These are phyloP conservation scores for Fusarium subglutinans DNA, from an alignment of 2,329 filamentous ascomycete genomes.

Conservation along the genomic window DNA sequence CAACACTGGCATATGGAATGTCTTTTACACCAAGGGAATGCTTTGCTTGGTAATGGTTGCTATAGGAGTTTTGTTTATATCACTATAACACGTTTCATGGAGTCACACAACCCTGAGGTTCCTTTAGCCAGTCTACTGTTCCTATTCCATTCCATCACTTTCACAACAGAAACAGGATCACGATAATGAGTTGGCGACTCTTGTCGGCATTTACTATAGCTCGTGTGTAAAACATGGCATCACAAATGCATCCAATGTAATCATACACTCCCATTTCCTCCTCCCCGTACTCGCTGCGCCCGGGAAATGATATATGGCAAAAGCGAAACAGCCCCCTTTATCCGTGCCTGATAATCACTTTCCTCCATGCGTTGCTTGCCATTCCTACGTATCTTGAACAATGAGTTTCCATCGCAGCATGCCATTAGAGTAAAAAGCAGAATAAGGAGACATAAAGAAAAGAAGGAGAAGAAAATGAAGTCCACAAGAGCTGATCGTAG, in stretches of 20 bases:
- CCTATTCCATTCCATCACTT: not conserved
- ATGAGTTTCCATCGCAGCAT: constrained; percentile 19
- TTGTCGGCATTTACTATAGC: constrained; percentile 16
- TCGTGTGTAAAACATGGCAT: constrained; percentile 16
- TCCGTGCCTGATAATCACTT: constrained; percentile 2
- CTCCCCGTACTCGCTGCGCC: constrained; percentile 16
- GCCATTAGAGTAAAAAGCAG: constrained; percentile 26
- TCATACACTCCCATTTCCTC: constrained; percentile 19
- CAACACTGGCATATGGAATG: constrained; percentile 11
- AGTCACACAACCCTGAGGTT: not conserved
- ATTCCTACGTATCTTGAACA: constrained; percentile 17
- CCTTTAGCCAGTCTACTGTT: not conserved
- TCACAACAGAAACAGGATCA: not conserved
- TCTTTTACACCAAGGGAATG: constrained; percentile 12
- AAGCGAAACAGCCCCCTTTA: constrained; percentile 4
- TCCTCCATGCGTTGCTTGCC: constrained; percentile 8
- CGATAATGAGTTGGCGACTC: not conserved
- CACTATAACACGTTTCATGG: not conserved
- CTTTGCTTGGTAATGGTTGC: constrained; percentile 7
- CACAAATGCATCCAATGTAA: constrained; percentile 25
- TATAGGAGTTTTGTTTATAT: constrained; percentile 23
- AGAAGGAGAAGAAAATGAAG: not conserved
- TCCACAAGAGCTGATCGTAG: constrained; percentile 1
- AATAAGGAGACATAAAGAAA: constrained; percentile 4
- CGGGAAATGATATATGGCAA: constrained; percentile 10